These are phyloP conservation scores for Capronia epimyces DNA, from an alignment of 2,329 filamentous ascomycete genomes.

Conservation along the genomic window DNA sequence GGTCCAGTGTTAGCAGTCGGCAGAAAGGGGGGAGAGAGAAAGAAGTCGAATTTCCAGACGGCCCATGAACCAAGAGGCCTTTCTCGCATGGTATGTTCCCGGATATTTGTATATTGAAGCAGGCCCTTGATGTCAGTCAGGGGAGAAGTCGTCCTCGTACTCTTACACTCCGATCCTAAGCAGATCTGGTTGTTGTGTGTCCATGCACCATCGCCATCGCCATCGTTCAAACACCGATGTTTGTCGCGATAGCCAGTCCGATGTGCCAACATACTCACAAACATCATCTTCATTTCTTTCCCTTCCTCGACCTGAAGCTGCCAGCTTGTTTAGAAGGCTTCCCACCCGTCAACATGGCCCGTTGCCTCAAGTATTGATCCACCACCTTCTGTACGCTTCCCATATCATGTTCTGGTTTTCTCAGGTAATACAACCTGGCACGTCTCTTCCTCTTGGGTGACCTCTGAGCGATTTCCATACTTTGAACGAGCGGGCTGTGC, in stretches of 20 bases:
- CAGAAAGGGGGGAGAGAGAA: neutral
- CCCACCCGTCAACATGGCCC: slow-evolving; percentile 41
- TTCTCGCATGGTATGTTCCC: neutral
- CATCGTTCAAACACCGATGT: neutral
- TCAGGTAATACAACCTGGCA: slow-evolving; percentile 85
- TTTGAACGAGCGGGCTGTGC: slow-evolving; percentile 81
- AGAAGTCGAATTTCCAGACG: neutral
- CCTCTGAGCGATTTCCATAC: slow-evolving; percentile 89
- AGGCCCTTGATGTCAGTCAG: neutral
- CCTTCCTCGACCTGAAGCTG: slow-evolving; percentile 14
- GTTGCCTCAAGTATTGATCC: slow-evolving; percentile 56
- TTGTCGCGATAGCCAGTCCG: neutral
- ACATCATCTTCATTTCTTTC: slow-evolving; percentile 15
- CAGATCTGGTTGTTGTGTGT: neutral
- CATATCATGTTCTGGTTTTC: slow-evolving; percentile 76
- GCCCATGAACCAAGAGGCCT: neutral
- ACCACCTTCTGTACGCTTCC: slow-evolving; percentile 80
- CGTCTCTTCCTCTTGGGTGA: slow-evolving; percentile 76
- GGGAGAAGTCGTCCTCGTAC: neutral
- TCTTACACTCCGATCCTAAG: neutral
- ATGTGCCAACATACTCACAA: neutral
- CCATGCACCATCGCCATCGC: neutral
- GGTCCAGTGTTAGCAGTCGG: too few relatives aligned
- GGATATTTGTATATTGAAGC: neutral
- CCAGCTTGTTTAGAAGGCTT: slow-evolving; percentile 11